Evolutionary conservation across 805 yeast species (phyloP), one percentile per base, ranked within the genome.

Genomic region (Suhomyces kilbournensis): DNA sequence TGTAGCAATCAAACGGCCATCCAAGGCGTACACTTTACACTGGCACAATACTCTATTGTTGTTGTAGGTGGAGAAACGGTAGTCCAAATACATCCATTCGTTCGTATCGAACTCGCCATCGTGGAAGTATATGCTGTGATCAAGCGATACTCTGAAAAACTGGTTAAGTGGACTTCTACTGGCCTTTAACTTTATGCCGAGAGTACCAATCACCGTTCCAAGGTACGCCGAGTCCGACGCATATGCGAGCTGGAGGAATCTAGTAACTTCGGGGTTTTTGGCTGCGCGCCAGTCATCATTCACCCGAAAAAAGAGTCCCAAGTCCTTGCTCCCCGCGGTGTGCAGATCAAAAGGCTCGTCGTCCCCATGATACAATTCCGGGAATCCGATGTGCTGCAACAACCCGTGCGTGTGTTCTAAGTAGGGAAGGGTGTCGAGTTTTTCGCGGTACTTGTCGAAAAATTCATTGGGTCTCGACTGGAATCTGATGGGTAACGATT

Each of bases 131-230:
- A 73, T 60, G 3, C 70, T 47, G 53, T 73, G 77, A 54, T 73
- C 77, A 48, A 73, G 62, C 39, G 72, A 66, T 2, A 70, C 76
- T 39, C 77, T 60, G 60, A 73, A 73, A 52, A 67, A 71, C 19
- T 38, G 60, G 49, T 17, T 42, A 8, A 14, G 14, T 1, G 19
- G 17, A 17, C 17, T 8, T 12, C 9, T 19, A 43, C 45, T 38
- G 25, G 7, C 30, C 12, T 46, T 49, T 22, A 52, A 25, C 22
- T 42, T 42, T 12, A 51, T 39, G 12, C 71, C 71, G 20, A 72
- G 52, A 0, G 66, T 65, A 15, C 69, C 58, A 30, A 60, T 30
- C 28, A 71, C 53, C 3, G 68, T 55, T 17, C 69, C 66, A 47
- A 73, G 58, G 56, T 59, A 72, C 26, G 71, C 53, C 26, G 69